Base-by-base conservation (phyloP, 2,329 filamentous ascomycete genomes). In the Leptographium lundbergii region DNA sequence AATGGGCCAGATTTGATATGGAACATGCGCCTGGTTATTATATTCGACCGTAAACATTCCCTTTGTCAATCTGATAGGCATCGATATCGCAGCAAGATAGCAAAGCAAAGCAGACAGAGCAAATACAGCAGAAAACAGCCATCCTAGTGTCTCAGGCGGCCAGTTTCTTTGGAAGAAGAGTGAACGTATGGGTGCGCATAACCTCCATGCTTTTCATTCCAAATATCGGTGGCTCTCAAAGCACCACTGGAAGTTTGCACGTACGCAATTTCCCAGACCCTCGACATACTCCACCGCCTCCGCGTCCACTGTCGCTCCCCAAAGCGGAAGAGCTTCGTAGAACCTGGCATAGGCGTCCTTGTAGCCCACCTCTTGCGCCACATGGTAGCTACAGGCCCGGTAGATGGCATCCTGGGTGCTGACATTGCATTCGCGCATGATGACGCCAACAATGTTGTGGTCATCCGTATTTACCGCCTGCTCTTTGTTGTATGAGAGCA, bases 401-500 rank as follows among this genome's bases (percentile, higher is more conserved):
- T 62, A 36, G 13, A 67, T 13, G 57, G 61, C 61, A 14, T 39
- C 59, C 60, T 65, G 65, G 48, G 64, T 29, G 39, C 50, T 24
- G 4, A 54, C 24, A 7, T 50, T 36, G 11, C 47, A 48, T 36
- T 59, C 22, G 32, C 63, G 57, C 65, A 67, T 67, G 25, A 67
- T 60, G 6, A 70, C 61, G 5, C 66, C 67, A 10, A 71, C 61
- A 29, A 70, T 50, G 59, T 69, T 71, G 63, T 70, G 68, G 48
- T 66, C 63, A n/a, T 67, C 66, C 39, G 67, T 66, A 3, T 64
- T 63, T 0, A 57, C 47, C 7, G 65, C 63, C 24, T 67, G 66
- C 56, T 69, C 67, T 29, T 66, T 67, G 59, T 68, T 65, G 56
- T 68, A 70, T 11, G 68, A 69, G 13, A 67, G 57, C 11, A 70